These are phyloP conservation scores for Boletus albobrunnescens DNA, from an alignment of 1,284 basidiomycete species.

Conservation along the genomic window DNA sequence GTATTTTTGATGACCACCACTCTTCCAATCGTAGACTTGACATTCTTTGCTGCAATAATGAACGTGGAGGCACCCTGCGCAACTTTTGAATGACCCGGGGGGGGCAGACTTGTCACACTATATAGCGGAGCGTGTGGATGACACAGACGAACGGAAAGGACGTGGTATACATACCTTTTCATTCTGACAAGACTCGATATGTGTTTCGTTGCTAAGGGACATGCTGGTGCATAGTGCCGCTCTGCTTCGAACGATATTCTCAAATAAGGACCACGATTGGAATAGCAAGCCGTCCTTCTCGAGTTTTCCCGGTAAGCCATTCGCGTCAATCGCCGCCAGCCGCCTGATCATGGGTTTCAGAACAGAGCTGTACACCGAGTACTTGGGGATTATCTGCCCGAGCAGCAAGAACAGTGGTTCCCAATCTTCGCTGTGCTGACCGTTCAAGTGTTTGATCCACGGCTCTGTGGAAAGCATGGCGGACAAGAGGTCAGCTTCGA, in stretches of 20 bases:
- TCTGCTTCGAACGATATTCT: slow-evolving; percentile 18
- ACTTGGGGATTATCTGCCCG: slow-evolving; percentile 24
- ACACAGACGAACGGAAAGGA: background rate
- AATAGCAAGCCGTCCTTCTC: slow-evolving; percentile 16
- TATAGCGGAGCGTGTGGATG: background rate
- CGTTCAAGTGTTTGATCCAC: slow-evolving; percentile 23
- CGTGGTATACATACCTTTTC: slow-evolving; percentile 14
- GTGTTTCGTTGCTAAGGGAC: slow-evolving; percentile 8
- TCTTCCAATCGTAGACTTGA: slow-evolving; percentile 30
- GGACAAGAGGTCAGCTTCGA: slow-evolving; percentile 26
- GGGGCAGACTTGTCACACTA: slow-evolving; percentile 29
- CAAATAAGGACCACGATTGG: slow-evolving; percentile 22
- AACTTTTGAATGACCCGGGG: slow-evolving; percentile 27
- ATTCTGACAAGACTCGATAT: slow-evolving; percentile 30
- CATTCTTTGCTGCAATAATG: slow-evolving; percentile 33
- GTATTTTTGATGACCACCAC: slow-evolving; percentile 25
- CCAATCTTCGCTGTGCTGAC: slow-evolving; percentile 27
- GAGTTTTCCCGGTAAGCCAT: slow-evolving; percentile 12
- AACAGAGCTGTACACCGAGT: slow-evolving; percentile 24
- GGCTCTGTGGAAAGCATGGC: slow-evolving; percentile 28
- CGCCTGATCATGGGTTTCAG: slow-evolving; percentile 18
- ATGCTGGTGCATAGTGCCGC: slow-evolving; percentile 8
- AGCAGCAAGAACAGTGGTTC: slow-evolving; percentile 28
- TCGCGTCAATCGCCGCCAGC: slow-evolving; percentile 15
- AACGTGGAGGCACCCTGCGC: slow-evolving; percentile 29